Evolutionary conservation across 2,329 filamentous ascomycete genomes (phyloP).

Genomic region (Cadophora malorum): DNA sequence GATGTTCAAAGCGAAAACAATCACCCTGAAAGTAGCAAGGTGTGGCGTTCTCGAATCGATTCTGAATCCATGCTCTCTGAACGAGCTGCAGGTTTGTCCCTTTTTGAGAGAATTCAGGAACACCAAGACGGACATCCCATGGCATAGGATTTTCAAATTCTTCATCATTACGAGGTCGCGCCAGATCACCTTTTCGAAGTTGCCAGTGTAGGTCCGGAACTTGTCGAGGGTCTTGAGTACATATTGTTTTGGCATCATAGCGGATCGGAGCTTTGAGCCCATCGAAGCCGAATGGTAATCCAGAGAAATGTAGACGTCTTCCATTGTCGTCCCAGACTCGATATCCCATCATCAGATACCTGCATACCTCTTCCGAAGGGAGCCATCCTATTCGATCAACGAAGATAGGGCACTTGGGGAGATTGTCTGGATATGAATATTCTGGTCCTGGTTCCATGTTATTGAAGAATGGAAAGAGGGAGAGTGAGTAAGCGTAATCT

Average conservation of each 20-base stretch:
- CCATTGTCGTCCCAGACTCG: constrained; percentile 3
- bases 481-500: constrained; percentile 1
- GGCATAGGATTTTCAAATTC: constrained; percentile 3
- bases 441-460: not conserved
- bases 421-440: not conserved
- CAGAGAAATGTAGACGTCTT: constrained; percentile 10
- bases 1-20: not conserved
- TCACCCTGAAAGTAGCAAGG: not conserved
- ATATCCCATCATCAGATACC: constrained; percentile 15
- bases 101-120: not conserved
- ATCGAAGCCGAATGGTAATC: not conserved
- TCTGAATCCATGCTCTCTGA: not conserved
- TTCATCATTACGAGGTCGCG: not conserved
- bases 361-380: not conserved
- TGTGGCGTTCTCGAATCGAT: not conserved
- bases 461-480: not conserved
- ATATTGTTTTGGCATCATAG: not conserved
- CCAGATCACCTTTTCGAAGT: constrained; percentile 1
- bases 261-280: not conserved
- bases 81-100: not conserved
- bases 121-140: not conserved
- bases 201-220: constrained; percentile 6
- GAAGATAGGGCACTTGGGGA: constrained; percentile 3
- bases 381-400: constrained; percentile 9
- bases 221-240: constrained; percentile 6